Conservation (phyloP, 495 filamentous ascomycete species). For the Extremus antarcticus region DNA sequence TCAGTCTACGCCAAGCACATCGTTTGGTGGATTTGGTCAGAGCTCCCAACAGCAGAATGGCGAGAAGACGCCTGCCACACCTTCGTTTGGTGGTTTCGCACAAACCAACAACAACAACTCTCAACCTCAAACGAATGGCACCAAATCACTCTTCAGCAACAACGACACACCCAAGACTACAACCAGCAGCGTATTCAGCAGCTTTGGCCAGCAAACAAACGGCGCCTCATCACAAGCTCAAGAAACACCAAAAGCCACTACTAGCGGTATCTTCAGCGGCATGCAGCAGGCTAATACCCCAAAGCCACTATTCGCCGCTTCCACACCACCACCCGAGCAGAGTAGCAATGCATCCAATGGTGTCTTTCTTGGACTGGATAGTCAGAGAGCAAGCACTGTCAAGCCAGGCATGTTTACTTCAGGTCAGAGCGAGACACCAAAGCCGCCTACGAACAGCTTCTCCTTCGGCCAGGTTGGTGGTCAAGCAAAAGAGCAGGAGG, state of each 20-base stretch:
- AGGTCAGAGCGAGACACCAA: not conserved
- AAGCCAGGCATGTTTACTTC: slow-evolving; percentile 2
- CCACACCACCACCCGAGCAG: not conserved
- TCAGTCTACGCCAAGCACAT: not conserved
- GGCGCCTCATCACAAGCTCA: not conserved
- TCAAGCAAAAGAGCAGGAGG: slow-evolving; percentile 2
- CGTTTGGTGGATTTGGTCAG: slow-evolving; percentile 6
- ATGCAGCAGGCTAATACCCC: not conserved
- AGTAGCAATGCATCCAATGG: not conserved
- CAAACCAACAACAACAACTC: not conserved
- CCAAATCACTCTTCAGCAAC: not conserved
- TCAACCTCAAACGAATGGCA: slow-evolving; percentile 2
- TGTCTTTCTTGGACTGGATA: not conserved
- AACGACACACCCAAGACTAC: not conserved
- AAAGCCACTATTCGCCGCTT: not conserved
- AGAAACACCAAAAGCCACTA: slow-evolving; percentile 4
- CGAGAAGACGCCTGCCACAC: not conserved
- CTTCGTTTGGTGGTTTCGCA: slow-evolving; percentile 3
- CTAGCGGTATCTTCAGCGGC: not conserved
- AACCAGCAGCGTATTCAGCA: not conserved
- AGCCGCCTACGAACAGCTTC: not conserved
- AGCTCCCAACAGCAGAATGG: not conserved
- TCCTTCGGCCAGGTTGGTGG: not conserved
- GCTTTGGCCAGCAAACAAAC: slow-evolving; percentile 4
- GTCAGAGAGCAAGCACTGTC: not conserved